A percentile compares a stretch with the other conserved stretches of the same genome.
These are phyloP conservation scores for Verbascum thapsus DNA, from an alignment of 257 asterid genomes.

Conservation along the genomic window DNA sequence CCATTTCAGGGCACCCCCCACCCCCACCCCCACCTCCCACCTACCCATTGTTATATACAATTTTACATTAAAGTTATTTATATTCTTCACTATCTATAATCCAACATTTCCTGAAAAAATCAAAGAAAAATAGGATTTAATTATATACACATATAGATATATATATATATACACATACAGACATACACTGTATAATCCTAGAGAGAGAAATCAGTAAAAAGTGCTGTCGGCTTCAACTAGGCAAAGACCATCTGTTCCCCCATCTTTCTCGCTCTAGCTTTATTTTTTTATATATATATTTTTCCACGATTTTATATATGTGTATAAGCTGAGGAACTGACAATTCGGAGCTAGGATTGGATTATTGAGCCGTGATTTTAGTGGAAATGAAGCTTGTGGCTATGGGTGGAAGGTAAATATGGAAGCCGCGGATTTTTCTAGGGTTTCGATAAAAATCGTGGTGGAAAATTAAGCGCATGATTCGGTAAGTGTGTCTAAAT, in stretches of 20 bases:
- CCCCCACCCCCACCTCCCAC: no score
- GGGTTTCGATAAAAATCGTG: conserved; percentile 42
- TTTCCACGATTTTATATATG: neutral
- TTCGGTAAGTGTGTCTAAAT: conserved; percentile 34
- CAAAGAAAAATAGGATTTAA: neutral
- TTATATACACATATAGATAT: conserved; percentile 8
- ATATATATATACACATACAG: conserved; percentile 5
- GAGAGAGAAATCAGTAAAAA: conserved; percentile 44
- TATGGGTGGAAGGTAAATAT: conserved; percentile 23
- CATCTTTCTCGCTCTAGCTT: conserved; percentile 35
- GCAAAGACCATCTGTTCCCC: conserved; percentile 61
- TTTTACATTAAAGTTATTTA: no score
- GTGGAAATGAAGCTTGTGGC: conserved; percentile 32
- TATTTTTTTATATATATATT: neutral
- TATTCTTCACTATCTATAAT: neutral
- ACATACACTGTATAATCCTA: conserved; percentile 18
- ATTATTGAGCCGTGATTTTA: conserved; percentile 1
- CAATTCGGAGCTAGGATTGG: conserved; percentile 37
- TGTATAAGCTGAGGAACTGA: conserved; percentile 14
- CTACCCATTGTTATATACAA: no score
- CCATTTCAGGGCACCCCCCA: conserved; percentile 38
- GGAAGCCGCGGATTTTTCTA: conserved; percentile 45
- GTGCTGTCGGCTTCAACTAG: conserved; percentile 88
- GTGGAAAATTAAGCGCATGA: conserved; percentile 26
- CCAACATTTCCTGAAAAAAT: conserved; percentile 21